A percentile compares a stretch with the other conserved stretches of the same genome.
phyloP scores from a whole-genome alignment of 208 protist species.

The Trypanosoma platydactyli region DNA sequence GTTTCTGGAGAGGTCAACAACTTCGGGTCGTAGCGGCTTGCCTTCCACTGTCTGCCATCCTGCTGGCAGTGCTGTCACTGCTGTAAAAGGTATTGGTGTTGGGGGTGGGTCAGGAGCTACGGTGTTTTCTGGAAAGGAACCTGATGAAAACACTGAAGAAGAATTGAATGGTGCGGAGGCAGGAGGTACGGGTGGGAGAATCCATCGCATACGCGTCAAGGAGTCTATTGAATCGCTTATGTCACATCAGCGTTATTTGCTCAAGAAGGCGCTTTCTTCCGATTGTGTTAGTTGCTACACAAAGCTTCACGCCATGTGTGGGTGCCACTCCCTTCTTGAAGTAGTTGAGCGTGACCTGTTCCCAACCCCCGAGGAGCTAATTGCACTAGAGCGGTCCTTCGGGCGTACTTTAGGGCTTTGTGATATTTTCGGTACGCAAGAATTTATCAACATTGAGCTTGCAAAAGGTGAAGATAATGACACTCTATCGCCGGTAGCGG shows the following conservation, averaged over 20 bases:
- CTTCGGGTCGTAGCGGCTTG: too few species aligned
- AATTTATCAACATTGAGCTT: constrained; percentile 34
- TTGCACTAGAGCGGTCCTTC: constrained; percentile 83
- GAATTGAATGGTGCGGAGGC: constrained; percentile 43
- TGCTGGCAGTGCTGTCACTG: background rate
- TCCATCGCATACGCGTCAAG: constrained; percentile 80
- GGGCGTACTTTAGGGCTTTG: constrained; percentile 73
- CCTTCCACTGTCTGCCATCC: background rate
- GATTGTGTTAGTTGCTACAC: constrained; percentile 65
- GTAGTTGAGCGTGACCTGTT: constrained; percentile 58
- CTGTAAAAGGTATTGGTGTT: too few species aligned
- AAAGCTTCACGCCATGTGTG: constrained; percentile 43
- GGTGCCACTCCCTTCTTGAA: constrained; percentile 52
- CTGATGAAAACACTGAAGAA: constrained; percentile 26
- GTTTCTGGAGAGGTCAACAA: too few species aligned
- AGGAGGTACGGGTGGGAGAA: constrained; percentile 76
- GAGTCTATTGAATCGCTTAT: constrained; percentile 48
- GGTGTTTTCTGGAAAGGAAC: background rate
- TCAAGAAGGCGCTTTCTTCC: constrained; percentile 71
- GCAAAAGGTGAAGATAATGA: constrained; percentile 1
- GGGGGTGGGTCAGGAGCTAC: background rate
- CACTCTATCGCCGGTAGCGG: background rate
- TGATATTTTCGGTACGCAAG: constrained; percentile 64
- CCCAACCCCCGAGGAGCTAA: constrained; percentile 70
- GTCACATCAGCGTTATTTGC: constrained; percentile 54